A percentile compares a stretch with the other conserved stretches of the same genome.
These are phyloP conservation scores for Fusarium sp. DNA, from an alignment of 2,329 filamentous ascomycete genomes.

Conservation along the genomic window DNA sequence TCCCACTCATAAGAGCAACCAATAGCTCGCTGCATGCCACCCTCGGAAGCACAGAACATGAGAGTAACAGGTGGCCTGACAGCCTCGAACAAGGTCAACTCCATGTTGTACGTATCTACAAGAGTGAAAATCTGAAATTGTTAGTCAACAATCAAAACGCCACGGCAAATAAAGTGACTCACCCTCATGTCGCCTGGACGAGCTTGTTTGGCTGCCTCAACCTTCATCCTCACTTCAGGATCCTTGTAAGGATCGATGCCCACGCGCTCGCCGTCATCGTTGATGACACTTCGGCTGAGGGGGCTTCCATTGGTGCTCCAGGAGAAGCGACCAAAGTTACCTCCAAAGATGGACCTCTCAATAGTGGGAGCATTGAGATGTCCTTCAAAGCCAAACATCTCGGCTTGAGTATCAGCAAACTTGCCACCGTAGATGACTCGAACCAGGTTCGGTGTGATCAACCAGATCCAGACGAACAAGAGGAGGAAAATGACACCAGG, in stretches of 20 bases:
- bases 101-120: slow-evolving; percentile 50
- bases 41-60: slow-evolving; percentile 43
- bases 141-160: neutral
- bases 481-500: slow-evolving; percentile 39
- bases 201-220: slow-evolving; percentile 41
- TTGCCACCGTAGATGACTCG: slow-evolving; percentile 43
- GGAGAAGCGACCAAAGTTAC: slow-evolving; percentile 41
- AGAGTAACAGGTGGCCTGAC: slow-evolving; percentile 38
- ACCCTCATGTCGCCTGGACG: slow-evolving; percentile 43
- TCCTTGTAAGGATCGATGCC: slow-evolving; percentile 42
- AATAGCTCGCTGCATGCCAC: slow-evolving; percentile 42
- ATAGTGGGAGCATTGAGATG: slow-evolving; percentile 44
- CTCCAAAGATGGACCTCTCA: slow-evolving; percentile 45
- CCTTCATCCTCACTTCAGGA: slow-evolving; percentile 37
- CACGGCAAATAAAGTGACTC: neutral
- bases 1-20: slow-evolving; percentile 43
- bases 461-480: slow-evolving; percentile 37
- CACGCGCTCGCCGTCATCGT: slow-evolving; percentile 40
- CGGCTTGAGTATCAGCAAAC: slow-evolving; percentile 43
- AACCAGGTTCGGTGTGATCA: slow-evolving; percentile 40
- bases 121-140: slow-evolving; percentile 47
- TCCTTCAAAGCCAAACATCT: slow-evolving; percentile 48
- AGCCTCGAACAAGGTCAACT: slow-evolving; percentile 48
- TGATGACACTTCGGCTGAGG: slow-evolving; percentile 39
- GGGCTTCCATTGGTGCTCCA: slow-evolving; percentile 45